Percentiles rank a stretch among this genome's conserved stretches.
phyloP scores from a whole-genome alignment of 768 basidiomycete genomes.

The Cystofilobasidium ferigula region DNA sequence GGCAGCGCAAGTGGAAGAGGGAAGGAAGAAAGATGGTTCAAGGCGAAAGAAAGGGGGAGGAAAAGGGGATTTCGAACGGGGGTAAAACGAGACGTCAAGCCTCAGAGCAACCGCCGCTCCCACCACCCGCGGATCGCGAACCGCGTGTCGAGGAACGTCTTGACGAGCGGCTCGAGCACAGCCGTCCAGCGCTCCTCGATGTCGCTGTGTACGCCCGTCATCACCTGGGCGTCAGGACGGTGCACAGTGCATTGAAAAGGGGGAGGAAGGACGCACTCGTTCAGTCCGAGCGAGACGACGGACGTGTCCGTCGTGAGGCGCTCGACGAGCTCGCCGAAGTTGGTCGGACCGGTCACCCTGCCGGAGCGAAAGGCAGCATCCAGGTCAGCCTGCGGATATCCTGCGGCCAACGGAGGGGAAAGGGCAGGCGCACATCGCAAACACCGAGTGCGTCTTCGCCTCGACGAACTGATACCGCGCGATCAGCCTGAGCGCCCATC shows the following conservation, averaged over 20 bases:
- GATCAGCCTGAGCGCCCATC: slow-evolving; percentile 4
- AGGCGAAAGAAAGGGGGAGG: neutral
- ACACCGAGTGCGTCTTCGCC: neutral
- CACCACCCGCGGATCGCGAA: slow-evolving; percentile 9
- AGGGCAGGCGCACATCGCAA: neutral
- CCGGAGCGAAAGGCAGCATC: neutral
- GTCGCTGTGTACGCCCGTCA: slow-evolving; percentile 9
- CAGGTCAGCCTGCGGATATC: neutral
- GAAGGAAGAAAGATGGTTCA: neutral
- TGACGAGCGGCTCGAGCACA: slow-evolving; percentile 4
- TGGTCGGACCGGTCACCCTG: neutral
- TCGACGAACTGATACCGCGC: slow-evolving; percentile 13
- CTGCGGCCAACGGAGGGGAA: neutral
- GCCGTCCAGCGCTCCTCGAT: slow-evolving; percentile 11
- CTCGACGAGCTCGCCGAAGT: slow-evolving; percentile 8
- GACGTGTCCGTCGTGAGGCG: neutral
- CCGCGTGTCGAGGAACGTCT: neutral
- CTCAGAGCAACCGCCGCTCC: neutral
- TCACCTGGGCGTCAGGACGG: too few species aligned
- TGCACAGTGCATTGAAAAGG: too few species aligned
- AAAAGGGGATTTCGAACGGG: too few species aligned
- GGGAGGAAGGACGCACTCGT: neutral
- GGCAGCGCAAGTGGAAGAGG: too few species aligned
- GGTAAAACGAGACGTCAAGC: neutral
- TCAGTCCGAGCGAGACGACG: slow-evolving; percentile 3